Evolutionary conservation across 1,284 basidiomycete species (phyloP), one percentile per base, ranked within the genome.

Genomic region (Leccinum solheimii): DNA sequence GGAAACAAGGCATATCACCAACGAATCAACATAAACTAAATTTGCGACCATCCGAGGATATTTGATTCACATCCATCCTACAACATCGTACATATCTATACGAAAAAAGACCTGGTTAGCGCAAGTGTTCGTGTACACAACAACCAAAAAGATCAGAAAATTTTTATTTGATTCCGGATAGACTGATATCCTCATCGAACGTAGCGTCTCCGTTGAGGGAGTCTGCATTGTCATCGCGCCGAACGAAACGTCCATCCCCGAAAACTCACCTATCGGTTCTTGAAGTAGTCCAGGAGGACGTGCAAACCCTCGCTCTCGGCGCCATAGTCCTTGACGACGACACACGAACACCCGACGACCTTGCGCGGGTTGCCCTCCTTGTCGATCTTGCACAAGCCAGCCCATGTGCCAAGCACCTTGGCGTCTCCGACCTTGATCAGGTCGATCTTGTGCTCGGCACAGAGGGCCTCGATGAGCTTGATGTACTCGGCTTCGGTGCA

Each of bases 401-500:
- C 95, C 97, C 97, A 98, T 74, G 92, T 94, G 62, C 96, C 97
- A 73, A 99, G 90, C 70, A 97, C 89, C 84, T 99, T 99, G 76
- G 94, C 92, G 81, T 98, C 97, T 72, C 87, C 87, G 75, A 99
- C 95, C 84, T 98, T 98, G 91, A 98, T 98, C 69, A 98, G 83
- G 86, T 97, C 95, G 83, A 98, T 98, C 81, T 95, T 95, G 88
- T 98, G 94, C 85, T 98, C 96, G 70, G 94, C 94, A 80, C 97
- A 98, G 76, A 98, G 94, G 59, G 96, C 97, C 83, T 98, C 96
- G 71, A 98, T 97, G 83, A 99, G 94, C 86, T 98, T 98, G 86
- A 98, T 92, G 88, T 99, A 98, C 83, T 98, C 97, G 72, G 95
- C 94, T 84, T 98, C 97, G 65, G 92, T 97, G 86, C 95, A 97